These are phyloP conservation scores for Lactifluus piperatus DNA, from an alignment of 768 basidiomycete genomes.

Conservation along the genomic window DNA sequence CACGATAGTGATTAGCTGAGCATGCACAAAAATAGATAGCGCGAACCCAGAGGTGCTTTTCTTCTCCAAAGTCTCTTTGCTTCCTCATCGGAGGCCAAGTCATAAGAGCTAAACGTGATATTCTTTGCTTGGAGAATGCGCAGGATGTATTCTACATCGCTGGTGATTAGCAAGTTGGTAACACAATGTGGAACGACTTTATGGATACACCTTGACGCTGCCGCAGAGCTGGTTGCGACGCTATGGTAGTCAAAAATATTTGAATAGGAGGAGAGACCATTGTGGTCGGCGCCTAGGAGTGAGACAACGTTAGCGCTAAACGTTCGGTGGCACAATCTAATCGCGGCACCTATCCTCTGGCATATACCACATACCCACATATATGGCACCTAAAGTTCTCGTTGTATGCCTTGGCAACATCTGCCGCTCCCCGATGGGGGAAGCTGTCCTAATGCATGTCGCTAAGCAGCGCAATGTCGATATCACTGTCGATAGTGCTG, in stretches of 20 bases:
- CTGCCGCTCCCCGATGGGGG: slow-evolving; percentile 88
- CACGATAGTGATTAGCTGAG: slow-evolving; percentile 1
- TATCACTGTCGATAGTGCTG: slow-evolving; percentile 72
- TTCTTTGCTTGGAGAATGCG: slow-evolving; percentile 82
- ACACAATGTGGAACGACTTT: not conserved
- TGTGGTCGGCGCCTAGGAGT: not conserved
- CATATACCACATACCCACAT: not conserved
- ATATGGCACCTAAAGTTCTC: slow-evolving; percentile 43
- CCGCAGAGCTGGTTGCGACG: slow-evolving; percentile 66
- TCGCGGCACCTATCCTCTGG: not conserved
- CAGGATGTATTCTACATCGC: slow-evolving; percentile 61
- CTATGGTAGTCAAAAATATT: slow-evolving; percentile 82
- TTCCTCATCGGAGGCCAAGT: slow-evolving; percentile 75
- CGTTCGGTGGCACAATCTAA: not conserved
- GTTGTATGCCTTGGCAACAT: slow-evolving; percentile 81
- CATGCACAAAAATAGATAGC: not conserved
- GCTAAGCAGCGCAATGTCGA: slow-evolving; percentile 58
- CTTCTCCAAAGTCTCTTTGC: slow-evolving; percentile 77
- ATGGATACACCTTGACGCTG: slow-evolving; percentile 55
- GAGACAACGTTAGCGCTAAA: not conserved
- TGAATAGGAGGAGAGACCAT: slow-evolving; percentile 83
- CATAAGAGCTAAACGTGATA: slow-evolving; percentile 73
- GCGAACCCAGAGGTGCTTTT: slow-evolving; percentile 60
- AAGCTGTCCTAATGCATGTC: slow-evolving; percentile 70
- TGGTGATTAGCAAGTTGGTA: not conserved